These are phyloP conservation scores for Fusarium sp. DNA, from an alignment of 2,329 filamentous ascomycete species.

Conservation along the genomic window DNA sequence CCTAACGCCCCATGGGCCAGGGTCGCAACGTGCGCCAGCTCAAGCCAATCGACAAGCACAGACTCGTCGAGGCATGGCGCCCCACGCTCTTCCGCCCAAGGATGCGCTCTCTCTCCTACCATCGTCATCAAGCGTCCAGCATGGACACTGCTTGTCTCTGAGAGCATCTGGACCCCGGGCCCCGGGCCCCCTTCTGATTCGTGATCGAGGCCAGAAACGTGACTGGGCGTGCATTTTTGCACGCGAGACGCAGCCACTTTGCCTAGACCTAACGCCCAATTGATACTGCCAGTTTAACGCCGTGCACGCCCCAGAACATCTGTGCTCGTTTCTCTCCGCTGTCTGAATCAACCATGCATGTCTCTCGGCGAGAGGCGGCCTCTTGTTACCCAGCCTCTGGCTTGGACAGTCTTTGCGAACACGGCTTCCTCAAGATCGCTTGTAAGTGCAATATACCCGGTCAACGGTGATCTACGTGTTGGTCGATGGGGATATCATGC, in stretches of 20 bases:
- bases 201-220: constrained; percentile 39
- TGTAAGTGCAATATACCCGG: constrained; percentile 1
- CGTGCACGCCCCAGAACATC: constrained; percentile 20
- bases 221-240: constrained; percentile 42
- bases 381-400: constrained; percentile 17
- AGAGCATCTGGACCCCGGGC: constrained; percentile 19
- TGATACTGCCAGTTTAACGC: constrained; percentile 32
- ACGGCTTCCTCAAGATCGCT: constrained; percentile 1
- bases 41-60: constrained; percentile 39
- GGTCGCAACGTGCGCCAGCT: constrained; percentile 39
- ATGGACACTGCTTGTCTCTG: constrained; percentile 24
- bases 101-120: constrained; percentile 18
- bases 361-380: constrained; percentile 9
- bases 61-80: constrained; percentile 34
- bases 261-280: constrained; percentile 23
- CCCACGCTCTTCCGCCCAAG: constrained; percentile 30
- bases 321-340: constrained; percentile 15
- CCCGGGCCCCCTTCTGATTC: constrained; percentile 29
- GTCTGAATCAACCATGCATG: constrained; percentile 27
- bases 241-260: constrained; percentile 38
- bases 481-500: constrained; percentile 5
- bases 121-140: constrained; percentile 36
- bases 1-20: constrained; percentile 38
- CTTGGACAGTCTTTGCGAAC: constrained; percentile 6
- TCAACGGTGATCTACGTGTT: constrained; percentile 26